These are phyloP conservation scores for Blepharisma undulans DNA, from an alignment of 169 alveolate genomes.

Conservation along the genomic window DNA sequence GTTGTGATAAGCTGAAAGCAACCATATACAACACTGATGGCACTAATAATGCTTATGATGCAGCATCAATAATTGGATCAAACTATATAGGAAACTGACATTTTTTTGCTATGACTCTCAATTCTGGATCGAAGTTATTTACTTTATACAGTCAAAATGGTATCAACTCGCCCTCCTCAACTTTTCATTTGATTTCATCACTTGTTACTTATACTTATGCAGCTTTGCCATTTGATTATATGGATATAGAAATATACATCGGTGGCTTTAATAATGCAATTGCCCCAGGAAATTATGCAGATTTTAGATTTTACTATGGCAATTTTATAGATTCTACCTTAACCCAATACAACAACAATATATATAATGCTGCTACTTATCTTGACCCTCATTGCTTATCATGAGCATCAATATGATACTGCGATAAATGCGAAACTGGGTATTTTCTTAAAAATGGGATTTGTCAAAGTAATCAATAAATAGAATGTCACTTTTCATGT, in stretches of 20 bases:
- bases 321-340: background rate
- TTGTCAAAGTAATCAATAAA: background rate
- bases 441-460: background rate
- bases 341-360: too few species aligned
- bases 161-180: background rate
- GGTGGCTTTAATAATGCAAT: too few species aligned
- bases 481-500: background rate
- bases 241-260: too few species aligned
- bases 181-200: background rate
- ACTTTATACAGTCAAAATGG: background rate
- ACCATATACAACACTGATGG: background rate
- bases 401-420: background rate
- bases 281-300: background rate
- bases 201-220: background rate
- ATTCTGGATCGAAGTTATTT: background rate
- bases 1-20: background rate
- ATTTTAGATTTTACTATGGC: background rate
- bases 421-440: background rate
- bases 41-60: too few species aligned
- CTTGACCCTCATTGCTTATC: background rate
- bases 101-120: background rate
- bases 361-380: background rate
- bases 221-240: background rate
- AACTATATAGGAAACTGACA: background rate
- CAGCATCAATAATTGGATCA: background rate